Base-by-base conservation (phyloP, 495 filamentous ascomycete species). In the Trichocladium antarcticum region DNA sequence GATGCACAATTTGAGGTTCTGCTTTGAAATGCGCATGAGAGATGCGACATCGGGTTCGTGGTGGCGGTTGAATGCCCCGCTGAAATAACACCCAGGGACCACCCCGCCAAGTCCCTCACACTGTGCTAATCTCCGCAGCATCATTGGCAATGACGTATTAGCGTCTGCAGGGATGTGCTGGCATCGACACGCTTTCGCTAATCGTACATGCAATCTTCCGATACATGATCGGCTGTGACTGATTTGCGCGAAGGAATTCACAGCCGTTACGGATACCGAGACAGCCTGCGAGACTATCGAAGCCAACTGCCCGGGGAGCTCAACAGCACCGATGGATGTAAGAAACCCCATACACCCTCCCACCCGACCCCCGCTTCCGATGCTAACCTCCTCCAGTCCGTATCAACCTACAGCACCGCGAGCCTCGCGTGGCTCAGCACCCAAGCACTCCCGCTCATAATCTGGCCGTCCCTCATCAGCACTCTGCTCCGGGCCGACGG, bases 401-500 rank as follows among this genome's bases (percentile, higher is more conserved):
- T 84, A 60, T 76, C 80, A 53, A 58, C 67, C 15, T 87, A 86
- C 68, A 80, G 73, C 43, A 81, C 82, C 61, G 71, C 74, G 17
- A 81, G 82, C 19, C 68, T 79, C 6, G 76, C 67, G 53, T 87
- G 82, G 84, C 73, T 86, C 39, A 57, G 72, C 16, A 56, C 84
- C 11, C 84, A 92, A 67, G 77, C 83, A 32, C 11, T 80, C 4
- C 73, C 82, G 0, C 68, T 89, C 34, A 74, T 85, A 41, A 49
- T 63, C 5, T 77, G 79, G 19, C 86, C 86, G 0, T 75, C 77
- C 32, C 70, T 87, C 48, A 79, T 90, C 31, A 70, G 76, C 42
- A 64, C 55, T 70, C 66, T 54, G n/a, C 47, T 62, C 42, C 21
- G 81, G 28, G 70, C 74, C 34, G 65, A 78, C 19, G 64, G 9